These are phyloP conservation scores for Mycocentrospora acerina DNA, from an alignment of 2,329 filamentous ascomycete species.

Conservation along the genomic window DNA sequence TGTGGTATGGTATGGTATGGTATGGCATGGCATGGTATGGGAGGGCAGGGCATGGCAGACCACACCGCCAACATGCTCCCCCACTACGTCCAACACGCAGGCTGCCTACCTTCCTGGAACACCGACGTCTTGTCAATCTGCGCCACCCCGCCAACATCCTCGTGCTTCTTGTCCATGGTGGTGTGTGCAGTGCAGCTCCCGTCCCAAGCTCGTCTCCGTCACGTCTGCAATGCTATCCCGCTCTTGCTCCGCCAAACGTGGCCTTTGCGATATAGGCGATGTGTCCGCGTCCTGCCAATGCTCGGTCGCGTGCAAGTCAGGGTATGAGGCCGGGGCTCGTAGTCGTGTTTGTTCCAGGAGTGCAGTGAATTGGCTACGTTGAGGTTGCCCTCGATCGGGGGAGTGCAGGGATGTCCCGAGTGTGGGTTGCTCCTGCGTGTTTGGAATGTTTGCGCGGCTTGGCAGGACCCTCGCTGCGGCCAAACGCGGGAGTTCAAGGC, in stretches of 20 bases:
- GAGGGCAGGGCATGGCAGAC: too few species aligned
- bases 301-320: conserved; percentile 3
- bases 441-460: conserved; percentile 23
- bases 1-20: background rate
- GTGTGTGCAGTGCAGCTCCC: conserved; percentile 18
- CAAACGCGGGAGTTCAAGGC: conserved; percentile 27
- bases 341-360: conserved; percentile 14
- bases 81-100: conserved; percentile 2
- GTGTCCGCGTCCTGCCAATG: conserved; percentile 9
- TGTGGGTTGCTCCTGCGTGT: conserved; percentile 32
- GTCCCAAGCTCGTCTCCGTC: too few species aligned
- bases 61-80: conserved; percentile 8
- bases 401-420: conserved; percentile 36
- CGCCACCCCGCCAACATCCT: conserved; percentile 94
- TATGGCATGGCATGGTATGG: background rate
- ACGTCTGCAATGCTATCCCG: conserved; percentile 30
- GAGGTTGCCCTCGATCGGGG: conserved; percentile 33
- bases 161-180: conserved; percentile 82
- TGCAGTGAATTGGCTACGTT: conserved; percentile 38
- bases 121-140: conserved; percentile 97
- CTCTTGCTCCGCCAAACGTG: conserved; percentile 40
- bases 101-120: conserved; percentile 88
- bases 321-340: conserved; percentile 8
- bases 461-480: conserved; percentile 15
- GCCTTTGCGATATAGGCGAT: conserved; percentile 25